Conservation (phyloP, 2,329 filamentous ascomycete genomes). For the Trichoderma sp. region DNA sequence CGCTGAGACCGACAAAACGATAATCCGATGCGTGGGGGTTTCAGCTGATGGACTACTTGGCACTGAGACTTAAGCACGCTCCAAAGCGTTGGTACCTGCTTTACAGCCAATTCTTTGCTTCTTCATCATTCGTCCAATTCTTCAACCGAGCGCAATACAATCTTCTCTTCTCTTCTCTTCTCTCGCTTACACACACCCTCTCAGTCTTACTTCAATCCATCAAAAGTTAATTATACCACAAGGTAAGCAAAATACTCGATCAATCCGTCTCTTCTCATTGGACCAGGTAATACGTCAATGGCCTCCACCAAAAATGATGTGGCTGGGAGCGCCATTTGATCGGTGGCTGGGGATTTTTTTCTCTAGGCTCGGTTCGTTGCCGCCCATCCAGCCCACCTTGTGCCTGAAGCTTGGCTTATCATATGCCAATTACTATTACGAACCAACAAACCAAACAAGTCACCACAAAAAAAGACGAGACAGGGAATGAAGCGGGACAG, state of each 20-base stretch:
- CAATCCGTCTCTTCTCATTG: neutral
- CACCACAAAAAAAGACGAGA: neutral
- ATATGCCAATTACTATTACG: neutral
- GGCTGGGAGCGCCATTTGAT: neutral
- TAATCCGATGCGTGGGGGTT: neutral
- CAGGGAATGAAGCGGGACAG: neutral
- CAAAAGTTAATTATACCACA: neutral
- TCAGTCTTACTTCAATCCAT: neutral
- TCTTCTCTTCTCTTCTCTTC: neutral
- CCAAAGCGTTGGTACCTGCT: neutral
- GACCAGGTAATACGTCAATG: neutral
- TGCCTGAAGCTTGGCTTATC: conserved; percentile 11
- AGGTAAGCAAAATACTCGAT: neutral
- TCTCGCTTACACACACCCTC: no score
- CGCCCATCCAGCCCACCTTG: conserved; percentile 21
- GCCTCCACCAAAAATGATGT: neutral
- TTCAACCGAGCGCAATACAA: neutral
- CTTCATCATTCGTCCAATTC: neutral
- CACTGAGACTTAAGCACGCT: neutral
- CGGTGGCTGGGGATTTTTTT: conserved; percentile 12
- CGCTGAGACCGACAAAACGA: neutral
- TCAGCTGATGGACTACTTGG: neutral
- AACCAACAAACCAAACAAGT: neutral
- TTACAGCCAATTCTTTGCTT: neutral
- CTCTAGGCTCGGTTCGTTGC: conserved; percentile 17